Conservation (phyloP, 2,329 filamentous ascomycete species). For the Ophiocordyceps sinensis region DNA sequence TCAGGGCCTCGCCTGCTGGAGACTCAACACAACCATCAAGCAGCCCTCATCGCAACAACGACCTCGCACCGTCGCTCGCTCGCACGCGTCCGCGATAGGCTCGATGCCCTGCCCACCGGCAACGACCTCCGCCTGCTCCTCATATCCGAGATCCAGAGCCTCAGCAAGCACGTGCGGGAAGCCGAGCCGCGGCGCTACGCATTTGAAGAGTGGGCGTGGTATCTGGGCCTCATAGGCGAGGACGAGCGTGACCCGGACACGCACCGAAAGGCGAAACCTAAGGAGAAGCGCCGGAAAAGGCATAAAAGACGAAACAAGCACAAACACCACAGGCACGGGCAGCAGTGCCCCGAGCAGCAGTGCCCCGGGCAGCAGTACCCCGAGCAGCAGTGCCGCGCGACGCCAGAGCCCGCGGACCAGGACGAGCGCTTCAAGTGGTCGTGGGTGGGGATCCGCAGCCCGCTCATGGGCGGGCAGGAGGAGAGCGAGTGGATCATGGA, state of each 20-base stretch:
- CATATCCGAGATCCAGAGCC: conserved; percentile 53
- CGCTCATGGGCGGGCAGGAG: conserved; percentile 52
- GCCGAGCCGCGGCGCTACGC: conserved; percentile 48
- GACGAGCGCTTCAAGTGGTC: conserved; percentile 39
- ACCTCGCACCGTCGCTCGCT: conserved; percentile 19
- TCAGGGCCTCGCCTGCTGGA: not conserved
- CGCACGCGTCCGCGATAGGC: conserved; percentile 20
- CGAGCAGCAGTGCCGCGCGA: conserved; percentile 1
- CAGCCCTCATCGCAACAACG: conserved; percentile 6
- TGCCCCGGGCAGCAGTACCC: not conserved
- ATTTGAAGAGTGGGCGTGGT: conserved; percentile 81
- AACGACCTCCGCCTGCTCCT: conserved; percentile 49
- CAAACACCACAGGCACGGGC: not conserved
- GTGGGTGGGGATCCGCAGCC: conserved; percentile 57
- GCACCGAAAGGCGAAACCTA: conserved; percentile 28
- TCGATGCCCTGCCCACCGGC: conserved; percentile 24
- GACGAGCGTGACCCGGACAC: conserved; percentile 37
- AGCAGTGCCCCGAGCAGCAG: not conserved
- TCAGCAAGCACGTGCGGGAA: conserved; percentile 47
- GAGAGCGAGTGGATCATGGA: conserved; percentile 65
- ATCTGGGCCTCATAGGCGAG: conserved; percentile 61
- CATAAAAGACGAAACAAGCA: not conserved
- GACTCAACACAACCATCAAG: not conserved
- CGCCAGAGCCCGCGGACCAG: conserved; percentile 10
- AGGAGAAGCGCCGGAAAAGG: conserved; percentile 2